Evolutionary conservation across 2,329 filamentous ascomycete genomes (phyloP), one percentile per base, ranked within the genome.

Genomic region (Cladosporium sphaerospermum): DNA sequence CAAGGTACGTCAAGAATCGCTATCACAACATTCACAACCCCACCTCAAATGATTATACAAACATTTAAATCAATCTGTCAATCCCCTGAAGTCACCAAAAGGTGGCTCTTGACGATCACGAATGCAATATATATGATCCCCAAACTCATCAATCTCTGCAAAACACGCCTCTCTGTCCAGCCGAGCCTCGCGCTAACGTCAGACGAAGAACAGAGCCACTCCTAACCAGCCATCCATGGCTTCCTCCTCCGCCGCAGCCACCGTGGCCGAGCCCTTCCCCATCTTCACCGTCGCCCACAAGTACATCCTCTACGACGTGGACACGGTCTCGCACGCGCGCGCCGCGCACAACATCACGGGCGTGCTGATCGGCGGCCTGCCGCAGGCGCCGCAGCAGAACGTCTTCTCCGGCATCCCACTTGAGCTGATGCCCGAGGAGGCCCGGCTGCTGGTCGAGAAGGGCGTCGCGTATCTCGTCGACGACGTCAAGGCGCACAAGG

Each of bases 341-440:
- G 83, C 88, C 57, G 77, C 83, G 62, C 81, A 96, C 73, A 84
- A 89, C 68, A 89, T 96, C 63, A 91, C 87, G 65, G 90, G 90
- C 58, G 86, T 93, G 32, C 78, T 96, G 52, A 84, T 88, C 55
- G 93, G 93, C 54, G 91, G 88, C 7, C 83, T 96, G 31, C 92
- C 93, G 2, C 91, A 97, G 71, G 85, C 89, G 54, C 90, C 91
- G 5, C 92, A 95, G 62, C 93, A 99, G 72, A 97, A 96, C 72
- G 81, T 96, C 54, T 97, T 97, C 67, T 80, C 92, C 54, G 89
- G 91, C 43, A 74, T 97, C 46, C 93, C 93, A 2, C 74, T 97
- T 23, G 87, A 96, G 74, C 77, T 99, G 42, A 88, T 93, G 75
- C 85, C 89, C 1, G 93, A 97, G 72, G 93, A 99, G 74, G 91